phyloP scores from a whole-genome alignment of 108 stramenopile genomes.

The Bacterosira constricta region DNA sequence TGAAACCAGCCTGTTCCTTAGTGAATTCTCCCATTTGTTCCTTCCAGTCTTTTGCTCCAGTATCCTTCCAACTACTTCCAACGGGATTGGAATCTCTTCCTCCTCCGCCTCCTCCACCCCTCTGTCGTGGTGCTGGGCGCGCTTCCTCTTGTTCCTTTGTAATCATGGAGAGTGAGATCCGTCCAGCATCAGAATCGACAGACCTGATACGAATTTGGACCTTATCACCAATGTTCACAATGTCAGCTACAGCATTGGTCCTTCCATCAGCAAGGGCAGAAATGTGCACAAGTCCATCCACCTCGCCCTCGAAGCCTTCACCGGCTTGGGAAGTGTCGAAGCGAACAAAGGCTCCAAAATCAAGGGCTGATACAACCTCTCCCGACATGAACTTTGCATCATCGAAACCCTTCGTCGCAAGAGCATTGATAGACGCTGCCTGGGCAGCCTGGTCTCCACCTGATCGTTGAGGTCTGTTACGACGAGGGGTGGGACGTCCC shows the following conservation, averaged over 20 bases:
- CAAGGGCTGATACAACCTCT: slow-evolving; percentile 85
- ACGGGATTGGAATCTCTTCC: slow-evolving; percentile 16
- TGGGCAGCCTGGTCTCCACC: slow-evolving; percentile 68
- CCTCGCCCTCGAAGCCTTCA: slow-evolving; percentile 70
- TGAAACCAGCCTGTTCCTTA: slow-evolving; percentile 58
- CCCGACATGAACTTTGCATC: slow-evolving; percentile 80
- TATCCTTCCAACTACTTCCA: slow-evolving; percentile 39
- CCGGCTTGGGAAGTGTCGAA: slow-evolving; percentile 76
- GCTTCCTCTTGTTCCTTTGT: slow-evolving; percentile 79
- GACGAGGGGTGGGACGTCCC: slow-evolving; percentile 42
- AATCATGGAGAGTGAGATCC: slow-evolving; percentile 86
- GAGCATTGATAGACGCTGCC: slow-evolving; percentile 55
- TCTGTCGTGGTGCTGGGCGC: slow-evolving; percentile 33
- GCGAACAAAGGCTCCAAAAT: slow-evolving; percentile 94
- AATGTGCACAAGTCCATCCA: slow-evolving; percentile 91
- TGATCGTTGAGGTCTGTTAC: slow-evolving; percentile 58
- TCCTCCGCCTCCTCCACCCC: slow-evolving; percentile 30
- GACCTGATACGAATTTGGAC: slow-evolving; percentile 81
- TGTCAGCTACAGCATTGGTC: slow-evolving; percentile 54
- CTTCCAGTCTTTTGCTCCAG: slow-evolving; percentile 85
- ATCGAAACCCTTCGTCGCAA: slow-evolving; percentile 85
- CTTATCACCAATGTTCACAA: slow-evolving; percentile 74
- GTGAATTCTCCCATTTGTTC: slow-evolving; percentile 60
- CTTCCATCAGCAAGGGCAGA: slow-evolving; percentile 75
- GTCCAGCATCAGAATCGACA: slow-evolving; percentile 60